Conservation (phyloP, 148 eudicot species). For the Amaranthus hypochondriacus region DNA sequence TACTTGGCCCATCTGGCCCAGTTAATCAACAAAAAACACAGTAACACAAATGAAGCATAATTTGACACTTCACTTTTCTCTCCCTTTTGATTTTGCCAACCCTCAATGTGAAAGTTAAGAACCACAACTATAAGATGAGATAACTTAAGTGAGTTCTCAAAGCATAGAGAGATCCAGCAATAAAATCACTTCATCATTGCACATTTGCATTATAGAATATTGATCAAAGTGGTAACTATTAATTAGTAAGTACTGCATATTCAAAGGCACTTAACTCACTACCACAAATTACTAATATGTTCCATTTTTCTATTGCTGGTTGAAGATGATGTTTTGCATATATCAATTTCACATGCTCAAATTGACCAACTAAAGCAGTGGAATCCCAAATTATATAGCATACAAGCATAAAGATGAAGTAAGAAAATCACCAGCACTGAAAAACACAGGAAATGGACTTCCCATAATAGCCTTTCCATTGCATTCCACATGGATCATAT, state of each 20-base stretch:
- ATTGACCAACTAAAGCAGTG: background rate
- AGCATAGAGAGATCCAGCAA: background rate
- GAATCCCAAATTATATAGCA: background rate
- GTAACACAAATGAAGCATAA: no score
- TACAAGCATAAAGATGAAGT: slow-evolving; percentile 4
- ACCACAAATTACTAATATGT: background rate
- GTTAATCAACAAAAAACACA: no score
- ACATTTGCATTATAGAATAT: background rate
- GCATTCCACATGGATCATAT: slow-evolving; percentile 90
- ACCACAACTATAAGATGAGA: background rate
- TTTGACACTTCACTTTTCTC: no score
- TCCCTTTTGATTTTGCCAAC: background rate
- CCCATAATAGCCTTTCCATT: slow-evolving; percentile 83
- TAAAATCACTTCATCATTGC: background rate
- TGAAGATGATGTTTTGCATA: background rate
- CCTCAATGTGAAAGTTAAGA: background rate
- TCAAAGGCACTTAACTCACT: background rate
- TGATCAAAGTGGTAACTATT: background rate
- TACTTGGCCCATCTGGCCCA: no score
- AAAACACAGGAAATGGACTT: slow-evolving; percentile 94
- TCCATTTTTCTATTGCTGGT: background rate
- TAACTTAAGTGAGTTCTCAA: background rate
- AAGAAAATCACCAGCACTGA: slow-evolving; percentile 68
- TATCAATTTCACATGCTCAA: background rate
- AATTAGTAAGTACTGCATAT: background rate